phyloP scores from a whole-genome alignment of 805 yeast genomes.

The Jamesozyma spencerorum region DNA sequence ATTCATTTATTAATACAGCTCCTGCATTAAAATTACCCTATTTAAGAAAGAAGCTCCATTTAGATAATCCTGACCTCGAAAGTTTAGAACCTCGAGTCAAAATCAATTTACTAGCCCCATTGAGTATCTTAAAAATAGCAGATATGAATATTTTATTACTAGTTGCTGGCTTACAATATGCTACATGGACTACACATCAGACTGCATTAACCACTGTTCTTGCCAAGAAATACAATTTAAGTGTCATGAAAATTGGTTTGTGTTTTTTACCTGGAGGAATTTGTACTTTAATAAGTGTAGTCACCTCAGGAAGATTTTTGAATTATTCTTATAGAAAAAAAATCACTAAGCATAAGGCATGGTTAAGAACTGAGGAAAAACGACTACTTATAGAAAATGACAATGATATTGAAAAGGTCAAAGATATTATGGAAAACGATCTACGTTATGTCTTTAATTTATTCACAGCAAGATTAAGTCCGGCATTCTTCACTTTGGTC shows the following conservation, averaged over 20 bases:
- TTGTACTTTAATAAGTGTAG: conserved; percentile 53
- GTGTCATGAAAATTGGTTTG: conserved; percentile 52
- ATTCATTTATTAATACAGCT: conserved; percentile 33
- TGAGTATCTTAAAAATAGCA: conserved; percentile 34
- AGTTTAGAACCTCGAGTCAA: conserved; percentile 21
- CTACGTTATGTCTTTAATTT: conserved; percentile 40
- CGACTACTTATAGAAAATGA: conserved; percentile 14
- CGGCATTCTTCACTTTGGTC: conserved; percentile 36
- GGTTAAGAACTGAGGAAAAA: conserved; percentile 14
- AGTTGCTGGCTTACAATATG: conserved; percentile 54
- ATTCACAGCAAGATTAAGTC: conserved; percentile 45
- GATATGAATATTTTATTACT: conserved; percentile 42
- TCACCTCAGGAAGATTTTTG: conserved; percentile 47
- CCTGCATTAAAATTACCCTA: conserved; percentile 33
- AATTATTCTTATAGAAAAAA: conserved; percentile 35
- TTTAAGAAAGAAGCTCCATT: conserved; percentile 17
- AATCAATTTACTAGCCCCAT: conserved; percentile 32
- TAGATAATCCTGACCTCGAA: conserved; percentile 27
- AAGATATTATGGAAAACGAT: conserved; percentile 17
- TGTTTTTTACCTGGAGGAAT: conserved; percentile 70
- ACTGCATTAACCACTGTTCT: conserved; percentile 56
- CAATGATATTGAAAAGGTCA: conserved; percentile 14
- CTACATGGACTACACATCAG: conserved; percentile 61
- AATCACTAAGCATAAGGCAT: conserved; percentile 14
- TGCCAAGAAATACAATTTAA: conserved; percentile 39